Conservation (phyloP, 768 basidiomycete species). For the Pleurotus platypus region DNA sequence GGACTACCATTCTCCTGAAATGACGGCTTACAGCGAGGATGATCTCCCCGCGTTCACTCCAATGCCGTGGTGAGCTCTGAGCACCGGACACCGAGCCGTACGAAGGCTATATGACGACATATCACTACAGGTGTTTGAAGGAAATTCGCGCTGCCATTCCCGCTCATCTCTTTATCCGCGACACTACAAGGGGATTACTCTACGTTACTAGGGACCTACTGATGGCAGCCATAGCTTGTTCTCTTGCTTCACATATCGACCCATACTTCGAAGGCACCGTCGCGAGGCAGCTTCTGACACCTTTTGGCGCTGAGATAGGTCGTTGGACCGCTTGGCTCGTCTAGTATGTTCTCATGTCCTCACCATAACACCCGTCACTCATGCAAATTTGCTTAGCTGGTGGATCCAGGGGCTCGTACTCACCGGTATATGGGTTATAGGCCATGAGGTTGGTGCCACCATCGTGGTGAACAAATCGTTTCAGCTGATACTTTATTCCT, state of each 20-base stretch:
- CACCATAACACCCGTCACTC: not conserved
- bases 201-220: not conserved
- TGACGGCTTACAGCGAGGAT: too few species aligned
- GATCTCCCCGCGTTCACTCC: too few species aligned
- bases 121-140: too few species aligned
- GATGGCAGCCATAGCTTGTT: not conserved
- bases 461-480: slow-evolving; percentile 37
- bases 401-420: not conserved
- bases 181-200: too few species aligned
- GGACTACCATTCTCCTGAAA: too few species aligned
- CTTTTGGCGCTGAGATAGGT: not conserved
- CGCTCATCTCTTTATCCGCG: too few species aligned
- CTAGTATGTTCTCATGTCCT: not conserved
- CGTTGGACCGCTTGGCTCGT: not conserved
- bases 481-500: slow-evolving; percentile 22
- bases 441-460: not conserved
- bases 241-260: not conserved
- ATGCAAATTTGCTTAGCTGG: not conserved
- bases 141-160: too few species aligned
- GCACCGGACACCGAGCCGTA: too few species aligned
- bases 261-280: not conserved
- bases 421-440: not conserved
- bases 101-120: too few species aligned
- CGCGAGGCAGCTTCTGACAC: not conserved
- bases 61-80: too few species aligned